These are phyloP conservation scores for Ajuga reptans DNA, from an alignment of 305 asterid genomes.

Conservation along the genomic window DNA sequence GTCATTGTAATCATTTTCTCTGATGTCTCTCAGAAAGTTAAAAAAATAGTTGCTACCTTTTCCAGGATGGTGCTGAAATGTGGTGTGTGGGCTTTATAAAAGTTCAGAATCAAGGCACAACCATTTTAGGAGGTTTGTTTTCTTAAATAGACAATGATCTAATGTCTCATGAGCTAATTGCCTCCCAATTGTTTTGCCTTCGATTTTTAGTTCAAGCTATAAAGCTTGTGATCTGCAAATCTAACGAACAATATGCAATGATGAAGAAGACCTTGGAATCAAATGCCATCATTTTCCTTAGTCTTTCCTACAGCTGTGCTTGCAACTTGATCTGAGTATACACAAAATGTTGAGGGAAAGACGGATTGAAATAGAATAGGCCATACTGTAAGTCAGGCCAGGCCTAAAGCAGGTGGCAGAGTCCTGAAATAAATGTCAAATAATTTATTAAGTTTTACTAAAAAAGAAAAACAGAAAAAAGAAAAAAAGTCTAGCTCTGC, in stretches of 20 bases:
- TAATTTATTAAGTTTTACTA: too few species aligned
- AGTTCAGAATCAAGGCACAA: conserved; percentile 45
- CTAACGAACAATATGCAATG: not conserved
- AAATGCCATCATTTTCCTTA: not conserved
- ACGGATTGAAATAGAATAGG: too few species aligned
- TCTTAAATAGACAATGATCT: not conserved
- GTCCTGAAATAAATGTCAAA: too few species aligned
- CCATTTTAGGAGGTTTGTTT: conserved; percentile 85
- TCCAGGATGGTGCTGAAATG: conserved; percentile 67
- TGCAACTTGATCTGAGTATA: too few species aligned
- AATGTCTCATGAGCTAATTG: not conserved
- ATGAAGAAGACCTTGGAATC: not conserved
- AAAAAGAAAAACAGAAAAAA: too few species aligned
- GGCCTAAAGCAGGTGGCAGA: too few species aligned
- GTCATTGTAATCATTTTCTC: not conserved
- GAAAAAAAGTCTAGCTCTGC: too few species aligned
- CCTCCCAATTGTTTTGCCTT: not conserved
- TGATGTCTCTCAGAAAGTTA: not conserved
- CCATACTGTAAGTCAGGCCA: too few species aligned
- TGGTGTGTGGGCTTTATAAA: conserved; percentile 89
- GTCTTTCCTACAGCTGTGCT: not conserved
- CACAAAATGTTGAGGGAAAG: too few species aligned
- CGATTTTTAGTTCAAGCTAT: not conserved
- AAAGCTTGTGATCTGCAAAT: not conserved
- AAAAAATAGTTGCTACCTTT: conserved; percentile 8